Evolutionary conservation across 1,284 basidiomycete genomes (phyloP).

Genomic region (Mrakiaceae sp.): DNA sequence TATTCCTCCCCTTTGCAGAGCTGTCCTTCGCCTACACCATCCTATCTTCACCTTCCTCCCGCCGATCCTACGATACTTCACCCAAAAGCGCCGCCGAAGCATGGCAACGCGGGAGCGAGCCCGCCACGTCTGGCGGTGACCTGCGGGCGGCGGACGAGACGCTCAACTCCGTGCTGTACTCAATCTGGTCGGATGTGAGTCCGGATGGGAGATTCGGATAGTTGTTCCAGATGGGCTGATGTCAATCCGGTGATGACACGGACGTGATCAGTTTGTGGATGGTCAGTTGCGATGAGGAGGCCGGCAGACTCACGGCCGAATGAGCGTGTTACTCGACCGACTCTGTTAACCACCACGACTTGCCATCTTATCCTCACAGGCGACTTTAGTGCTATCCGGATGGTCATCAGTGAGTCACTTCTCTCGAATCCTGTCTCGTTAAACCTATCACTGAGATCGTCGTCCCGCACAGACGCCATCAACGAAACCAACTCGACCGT

Average conservation of each 20-base stretch:
- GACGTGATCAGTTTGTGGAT: too few relatives aligned
- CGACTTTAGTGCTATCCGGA: constrained; percentile 29
- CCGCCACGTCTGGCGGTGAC: neutral
- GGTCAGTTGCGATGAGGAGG: too few relatives aligned
- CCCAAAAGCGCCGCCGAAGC: constrained; percentile 6
- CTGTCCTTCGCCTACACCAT: constrained; percentile 31
- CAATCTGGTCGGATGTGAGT: constrained; percentile 26
- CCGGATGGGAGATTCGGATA: constrained; percentile 14
- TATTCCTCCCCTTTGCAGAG: constrained; percentile 4
- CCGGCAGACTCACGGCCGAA: too few relatives aligned
- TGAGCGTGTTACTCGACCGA: too few relatives aligned
- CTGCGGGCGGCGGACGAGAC: constrained; percentile 21
- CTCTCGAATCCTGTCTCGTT: neutral
- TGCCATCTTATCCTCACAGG: constrained; percentile 23
- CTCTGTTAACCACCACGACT: too few relatives aligned
- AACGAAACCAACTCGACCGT: constrained; percentile 27
- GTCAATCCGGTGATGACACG: too few relatives aligned
- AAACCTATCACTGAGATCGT: neutral
- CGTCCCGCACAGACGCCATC: constrained; percentile 21
- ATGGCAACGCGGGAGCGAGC: neutral
- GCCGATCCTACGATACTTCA: constrained; percentile 9
- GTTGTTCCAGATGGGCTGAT: too few relatives aligned
- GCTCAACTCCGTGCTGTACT: constrained; percentile 29
- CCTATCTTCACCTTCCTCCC: constrained; percentile 24
- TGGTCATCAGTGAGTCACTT: constrained; percentile 24